Percentiles rank a stretch among this genome's conserved stretches.
These are phyloP conservation scores for Termitomyces sp. DNA, from an alignment of 768 basidiomycete species.

Conservation along the genomic window DNA sequence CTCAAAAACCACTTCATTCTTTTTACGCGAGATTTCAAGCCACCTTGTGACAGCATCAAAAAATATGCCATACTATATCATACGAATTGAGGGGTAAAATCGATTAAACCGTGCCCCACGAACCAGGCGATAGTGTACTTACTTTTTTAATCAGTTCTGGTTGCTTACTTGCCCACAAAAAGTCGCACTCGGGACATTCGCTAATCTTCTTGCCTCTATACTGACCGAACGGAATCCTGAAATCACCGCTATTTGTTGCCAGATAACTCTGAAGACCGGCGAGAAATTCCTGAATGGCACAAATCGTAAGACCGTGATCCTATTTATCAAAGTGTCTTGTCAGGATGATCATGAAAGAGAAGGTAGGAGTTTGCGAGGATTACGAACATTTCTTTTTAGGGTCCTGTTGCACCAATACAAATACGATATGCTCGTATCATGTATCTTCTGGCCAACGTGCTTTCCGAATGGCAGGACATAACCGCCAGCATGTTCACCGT, in stretches of 20 bases:
- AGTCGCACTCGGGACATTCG: neutral
- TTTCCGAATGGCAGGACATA: slow-evolving; percentile 8
- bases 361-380: neutral
- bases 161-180: neutral
- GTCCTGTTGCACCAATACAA: slow-evolving; percentile 9
- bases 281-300: neutral
- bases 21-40: neutral
- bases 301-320: neutral
- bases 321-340: neutral
- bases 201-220: neutral
- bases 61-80: neutral
- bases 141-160: neutral
- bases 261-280: neutral
- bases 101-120: neutral
- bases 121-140: neutral
- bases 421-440: slow-evolving; percentile 11
- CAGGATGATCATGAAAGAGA: neutral
- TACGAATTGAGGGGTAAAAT: neutral
- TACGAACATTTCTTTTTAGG: neutral
- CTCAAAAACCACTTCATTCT: neutral
- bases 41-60: neutral
- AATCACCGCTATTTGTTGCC: neutral
- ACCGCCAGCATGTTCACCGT: slow-evolving; percentile 4
- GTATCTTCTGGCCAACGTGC: slow-evolving; percentile 4
- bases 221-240: neutral